Evolutionary conservation across 306 rosid species (phyloP).

Genomic region (Cercis canadensis): DNA sequence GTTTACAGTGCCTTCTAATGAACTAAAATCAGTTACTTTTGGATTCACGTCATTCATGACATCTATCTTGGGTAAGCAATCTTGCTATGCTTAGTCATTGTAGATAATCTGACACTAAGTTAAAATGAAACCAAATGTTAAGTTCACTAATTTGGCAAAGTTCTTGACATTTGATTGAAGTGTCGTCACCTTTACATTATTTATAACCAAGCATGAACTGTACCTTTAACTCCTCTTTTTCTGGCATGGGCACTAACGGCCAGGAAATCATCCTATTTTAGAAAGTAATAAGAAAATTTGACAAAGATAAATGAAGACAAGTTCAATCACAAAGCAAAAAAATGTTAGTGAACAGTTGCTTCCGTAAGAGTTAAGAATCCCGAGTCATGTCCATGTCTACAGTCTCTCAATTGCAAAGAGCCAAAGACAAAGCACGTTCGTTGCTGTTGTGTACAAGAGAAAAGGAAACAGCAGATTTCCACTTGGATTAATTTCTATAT

Average conservation of each 20-base stretch:
- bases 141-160: constrained; percentile 5
- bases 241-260: constrained; percentile 3
- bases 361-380: constrained; percentile 57
- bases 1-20: background rate
- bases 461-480: constrained; percentile 47
- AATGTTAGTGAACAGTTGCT: constrained; percentile 34
- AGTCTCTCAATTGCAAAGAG: constrained; percentile 18
- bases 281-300: constrained; percentile 30
- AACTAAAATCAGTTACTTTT: no score
- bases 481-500: constrained; percentile 41
- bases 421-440: constrained; percentile 40
- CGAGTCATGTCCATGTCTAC: constrained; percentile 14
- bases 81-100: background rate
- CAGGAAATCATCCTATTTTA: constrained; percentile 30
- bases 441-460: constrained; percentile 31
- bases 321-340: constrained; percentile 31
- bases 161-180: constrained; percentile 14
- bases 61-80: no score
- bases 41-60: no score
- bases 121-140: constrained; percentile 3
- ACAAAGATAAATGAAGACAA: constrained; percentile 26
- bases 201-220: constrained; percentile 31
- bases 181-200: background rate
- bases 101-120: background rate
- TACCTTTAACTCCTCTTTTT: constrained; percentile 30